Percentiles rank a stretch among this genome's conserved stretches.
These are phyloP conservation scores for Linaria vulgaris DNA, from an alignment of 257 asterid genomes.

Conservation along the genomic window DNA sequence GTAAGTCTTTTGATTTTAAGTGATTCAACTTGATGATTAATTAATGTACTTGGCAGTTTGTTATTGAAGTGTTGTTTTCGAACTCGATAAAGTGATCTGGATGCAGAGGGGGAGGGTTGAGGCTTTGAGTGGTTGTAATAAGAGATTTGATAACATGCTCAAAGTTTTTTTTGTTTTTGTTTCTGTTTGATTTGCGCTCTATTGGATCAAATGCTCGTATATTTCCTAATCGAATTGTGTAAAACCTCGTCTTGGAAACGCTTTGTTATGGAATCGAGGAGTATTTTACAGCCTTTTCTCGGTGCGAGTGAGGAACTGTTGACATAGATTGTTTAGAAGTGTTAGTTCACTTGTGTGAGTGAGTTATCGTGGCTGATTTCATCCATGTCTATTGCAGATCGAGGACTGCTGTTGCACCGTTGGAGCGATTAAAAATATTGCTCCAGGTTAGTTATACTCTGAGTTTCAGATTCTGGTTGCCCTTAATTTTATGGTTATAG, in stretches of 20 bases:
- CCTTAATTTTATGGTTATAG: conserved; percentile 2
- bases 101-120: conserved; percentile 9
- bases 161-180: background rate
- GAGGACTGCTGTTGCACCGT: conserved; percentile 97
- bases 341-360: conserved; percentile 10
- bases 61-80: background rate
- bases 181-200: background rate
- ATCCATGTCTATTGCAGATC: conserved; percentile 58
- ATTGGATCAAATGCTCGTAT: conserved; percentile 2
- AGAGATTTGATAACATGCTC: background rate
- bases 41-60: too few species aligned
- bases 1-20: conserved; percentile 40
- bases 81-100: background rate
- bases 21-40: too few species aligned
- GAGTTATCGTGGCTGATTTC: conserved; percentile 16
- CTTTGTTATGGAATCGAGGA: conserved; percentile 14
- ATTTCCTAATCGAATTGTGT: background rate
- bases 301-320: background rate
- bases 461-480: background rate
- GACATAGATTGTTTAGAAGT: conserved; percentile 11
- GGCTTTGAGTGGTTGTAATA: conserved; percentile 5
- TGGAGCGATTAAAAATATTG: conserved; percentile 90
- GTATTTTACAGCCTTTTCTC: background rate
- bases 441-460: conserved; percentile 65
- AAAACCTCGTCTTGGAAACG: background rate